Base-by-base conservation (phyloP, 108 stramenopile genomes). In the Cyclostephanos invisitatus region DNA sequence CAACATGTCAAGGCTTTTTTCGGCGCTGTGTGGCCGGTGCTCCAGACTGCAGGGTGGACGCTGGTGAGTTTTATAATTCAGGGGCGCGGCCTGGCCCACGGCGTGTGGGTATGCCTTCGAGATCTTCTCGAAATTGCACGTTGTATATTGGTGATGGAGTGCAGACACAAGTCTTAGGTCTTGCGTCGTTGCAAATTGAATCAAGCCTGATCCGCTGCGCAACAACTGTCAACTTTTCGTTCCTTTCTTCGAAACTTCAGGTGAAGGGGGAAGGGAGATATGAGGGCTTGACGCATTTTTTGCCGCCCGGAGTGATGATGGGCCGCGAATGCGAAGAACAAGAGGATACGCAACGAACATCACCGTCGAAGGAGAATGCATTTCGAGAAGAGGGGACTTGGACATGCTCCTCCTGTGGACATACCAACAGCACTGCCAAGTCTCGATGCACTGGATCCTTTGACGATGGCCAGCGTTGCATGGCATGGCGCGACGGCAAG, bases 1-100 rank as follows among this genome's bases (percentile, higher is more conserved):
- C 69, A 78, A 44, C 55, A 67, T 36, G 36, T 87, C 15, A 70
- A 83, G 24, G 78, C 75, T 14, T 87, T 87, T 81, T 84, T 82
- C 69, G 42, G 40, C 3, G 69, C 70, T 49, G 48, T 85, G 40
- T 88, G 87, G 87, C 85, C 87, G n/a, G 44, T 65, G 18, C 74
- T 90, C 11, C 46, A 62, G 53, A 55, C 72, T 29, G 58, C 58
- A 28, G 89, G 87, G 20, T 90, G 84, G 84, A 78, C 64, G 54
- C 61, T 77, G 72, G 87, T 88, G 70, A 60, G 82, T 77, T 14
- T 77, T 14, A 47, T 46, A 17, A 11, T 14, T 46, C 44, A 46
- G 44, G 44, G 44, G 12, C 17, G 44, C 17, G 15, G 14, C 44
- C 17, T 46, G 44, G 15, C 12, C 11, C 44, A 15, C 14, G 3